Base-by-base conservation (phyloP, 768 basidiomycete species). In the Trametes meyenii region DNA sequence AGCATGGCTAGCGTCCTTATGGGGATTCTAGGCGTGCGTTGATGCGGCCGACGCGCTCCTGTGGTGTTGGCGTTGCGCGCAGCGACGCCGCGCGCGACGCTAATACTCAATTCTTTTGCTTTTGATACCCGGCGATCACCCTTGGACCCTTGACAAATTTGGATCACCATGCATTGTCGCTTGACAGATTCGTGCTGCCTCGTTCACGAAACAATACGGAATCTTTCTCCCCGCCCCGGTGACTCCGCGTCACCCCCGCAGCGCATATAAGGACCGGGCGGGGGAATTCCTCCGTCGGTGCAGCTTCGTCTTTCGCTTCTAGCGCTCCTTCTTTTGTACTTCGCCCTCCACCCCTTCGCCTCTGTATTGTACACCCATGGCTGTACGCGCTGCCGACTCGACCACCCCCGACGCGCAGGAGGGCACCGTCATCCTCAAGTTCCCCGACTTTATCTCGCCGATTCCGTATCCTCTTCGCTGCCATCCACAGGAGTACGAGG, bases 401-500 rank as follows among this genome's bases (percentile, higher is more conserved):
- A 35, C 57, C 52, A 38, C 52, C 39, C 33, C 60, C 44, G 59
- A 63, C 48, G 45, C 59, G 17, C 33, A 50, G 24, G 59, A 57
- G 42, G 49, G 43, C 3, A 21, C 50, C 40, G 49, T 58, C 51
- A 54, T 61, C 45, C 60, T 79, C 66, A 66, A 72, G 57, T 72
- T 80, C 54, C 79, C 78, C 39, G 79, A 81, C 65, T 73, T 80
- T 52, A 70, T 81, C 53, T 68, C 72, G 14, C 73, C 75, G 52
- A 78, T 78, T 39, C 69, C 71, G 39, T 79, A 76, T 55, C 77
- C 77, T 36, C 73, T 76, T 1, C 65, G 63, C 19, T 71, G 74
- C 35, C 75, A 74, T 51, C 65, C 70, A 14, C 45, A 77, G 53
- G 74, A 73, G 35, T 70, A 70, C 60, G 70, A 67, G 5, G 73